Conservation (phyloP, 352 stramenopile genomes). For the Hyaloperonospora brassicae region DNA sequence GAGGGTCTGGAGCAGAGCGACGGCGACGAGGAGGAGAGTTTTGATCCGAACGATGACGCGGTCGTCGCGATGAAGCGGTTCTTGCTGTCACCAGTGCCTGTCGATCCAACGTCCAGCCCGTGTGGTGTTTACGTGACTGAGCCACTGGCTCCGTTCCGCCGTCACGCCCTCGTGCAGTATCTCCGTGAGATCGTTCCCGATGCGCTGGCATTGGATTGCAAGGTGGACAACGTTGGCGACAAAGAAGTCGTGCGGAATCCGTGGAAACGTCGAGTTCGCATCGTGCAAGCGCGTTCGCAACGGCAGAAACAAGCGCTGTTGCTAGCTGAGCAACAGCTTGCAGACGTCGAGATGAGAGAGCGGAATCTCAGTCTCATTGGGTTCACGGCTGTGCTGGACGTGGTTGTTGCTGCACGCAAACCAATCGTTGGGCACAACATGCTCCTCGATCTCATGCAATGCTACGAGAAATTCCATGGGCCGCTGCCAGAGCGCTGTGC, state of each 20-base stretch:
- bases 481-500: conserved; percentile 47
- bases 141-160: conserved; percentile 53
- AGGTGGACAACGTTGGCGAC: conserved; percentile 49
- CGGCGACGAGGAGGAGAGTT: conserved; percentile 12
- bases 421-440: conserved; percentile 73
- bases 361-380: conserved; percentile 54
- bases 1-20: conserved; percentile 9
- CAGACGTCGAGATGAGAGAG: conserved; percentile 25
- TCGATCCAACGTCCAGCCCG: conserved; percentile 16
- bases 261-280: conserved; percentile 56
- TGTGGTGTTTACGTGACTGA: conserved; percentile 47
- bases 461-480: conserved; percentile 68
- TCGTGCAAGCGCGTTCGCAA: conserved; percentile 27
- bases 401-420: conserved; percentile 32
- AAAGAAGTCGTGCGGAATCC: conserved; percentile 33
- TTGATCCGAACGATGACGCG: conserved; percentile 15
- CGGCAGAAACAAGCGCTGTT: conserved; percentile 28
- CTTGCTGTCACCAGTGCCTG: conserved; percentile 22
- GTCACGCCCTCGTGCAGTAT: conserved; percentile 46
- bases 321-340: conserved; percentile 24
- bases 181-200: conserved; percentile 36
- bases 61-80: conserved; percentile 35
- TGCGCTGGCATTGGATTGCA: conserved; percentile 49
- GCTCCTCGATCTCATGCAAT: conserved; percentile 75
- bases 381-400: conserved; percentile 60